Percentiles rank a stretch among this genome's conserved stretches.
These are phyloP conservation scores for Phyllosticta citriasiana DNA, from an alignment of 2,329 filamentous ascomycete genomes.

Conservation along the genomic window DNA sequence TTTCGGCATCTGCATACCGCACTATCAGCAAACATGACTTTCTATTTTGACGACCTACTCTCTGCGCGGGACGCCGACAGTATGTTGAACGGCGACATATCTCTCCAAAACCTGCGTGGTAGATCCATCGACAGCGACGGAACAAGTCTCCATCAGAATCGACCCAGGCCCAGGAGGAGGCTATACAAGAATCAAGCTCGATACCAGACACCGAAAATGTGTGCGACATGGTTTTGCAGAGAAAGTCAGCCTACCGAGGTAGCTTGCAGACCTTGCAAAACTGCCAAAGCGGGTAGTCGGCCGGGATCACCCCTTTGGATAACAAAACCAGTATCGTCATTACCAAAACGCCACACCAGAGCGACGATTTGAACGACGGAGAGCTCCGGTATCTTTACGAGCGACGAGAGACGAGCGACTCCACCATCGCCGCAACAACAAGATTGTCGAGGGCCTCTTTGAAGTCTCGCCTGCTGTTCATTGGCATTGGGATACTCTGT, in stretches of 20 bases:
- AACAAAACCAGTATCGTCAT: background rate
- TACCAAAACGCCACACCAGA: background rate
- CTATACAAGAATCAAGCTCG: slow-evolving; percentile 4
- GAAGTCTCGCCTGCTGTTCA: background rate
- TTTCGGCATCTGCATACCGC: background rate
- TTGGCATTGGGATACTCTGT: too few species aligned
- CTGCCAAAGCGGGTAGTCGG: background rate
- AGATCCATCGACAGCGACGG: background rate
- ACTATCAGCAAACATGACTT: background rate
- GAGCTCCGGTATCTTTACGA: background rate
- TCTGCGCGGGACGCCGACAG: slow-evolving; percentile 3
- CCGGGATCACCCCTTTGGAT: background rate
- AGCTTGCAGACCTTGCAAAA: background rate
- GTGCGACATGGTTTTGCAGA: slow-evolving; percentile 5
- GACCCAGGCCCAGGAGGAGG: background rate
- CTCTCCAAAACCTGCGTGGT: background rate
- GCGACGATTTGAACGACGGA: background rate
- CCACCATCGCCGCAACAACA: background rate
- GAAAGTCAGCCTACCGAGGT: background rate
- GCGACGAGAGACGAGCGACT: background rate
- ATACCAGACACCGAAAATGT: slow-evolving; percentile 1
- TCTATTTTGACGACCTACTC: slow-evolving; percentile 8
- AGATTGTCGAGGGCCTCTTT: background rate
- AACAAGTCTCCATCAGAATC: background rate
- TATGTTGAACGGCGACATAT: background rate